These are phyloP conservation scores for Rhytidiadelphus loreus DNA, from an alignment of 225 moss, liverwort and hornwort genomes.

Conservation along the genomic window DNA sequence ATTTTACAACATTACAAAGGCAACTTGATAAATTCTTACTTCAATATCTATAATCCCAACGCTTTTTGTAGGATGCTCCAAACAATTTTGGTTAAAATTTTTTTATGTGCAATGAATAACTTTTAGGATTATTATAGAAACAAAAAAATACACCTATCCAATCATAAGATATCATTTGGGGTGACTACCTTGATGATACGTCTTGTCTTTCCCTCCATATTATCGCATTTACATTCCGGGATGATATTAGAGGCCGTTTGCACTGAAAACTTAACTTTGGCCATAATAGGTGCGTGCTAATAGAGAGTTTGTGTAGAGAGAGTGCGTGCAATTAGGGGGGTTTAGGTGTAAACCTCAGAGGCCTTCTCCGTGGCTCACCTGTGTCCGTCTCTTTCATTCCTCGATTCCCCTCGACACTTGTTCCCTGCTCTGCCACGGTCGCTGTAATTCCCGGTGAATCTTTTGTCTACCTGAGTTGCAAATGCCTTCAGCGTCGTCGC, in stretches of 20 bases:
- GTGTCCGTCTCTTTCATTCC: neutral
- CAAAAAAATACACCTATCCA: neutral
- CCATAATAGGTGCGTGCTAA: neutral
- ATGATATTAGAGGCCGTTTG: neutral
- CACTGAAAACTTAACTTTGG: neutral
- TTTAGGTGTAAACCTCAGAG: too few species aligned
- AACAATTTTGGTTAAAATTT: fast-evolving
- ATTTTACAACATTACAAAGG: fast-evolving
- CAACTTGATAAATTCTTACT: neutral
- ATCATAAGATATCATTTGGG: neutral
- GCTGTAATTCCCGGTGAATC: neutral
- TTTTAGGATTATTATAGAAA: too few species aligned
- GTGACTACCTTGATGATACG: neutral
- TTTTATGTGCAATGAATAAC: too few species aligned
- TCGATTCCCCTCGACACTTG: neutral
- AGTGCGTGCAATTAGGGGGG: neutral
- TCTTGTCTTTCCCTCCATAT: neutral
- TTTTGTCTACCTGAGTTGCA: neutral
- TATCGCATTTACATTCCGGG: neutral
- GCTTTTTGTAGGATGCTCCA: fast-evolving
- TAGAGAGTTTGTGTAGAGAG: neutral
- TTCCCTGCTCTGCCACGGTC: neutral
- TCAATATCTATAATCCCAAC: neutral
- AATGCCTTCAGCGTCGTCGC: neutral
- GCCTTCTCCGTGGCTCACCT: neutral